A percentile compares a stretch with the other conserved stretches of the same genome.
phyloP scores from a whole-genome alignment of 2,329 filamentous ascomycete species.

The Fusarium domesticum region DNA sequence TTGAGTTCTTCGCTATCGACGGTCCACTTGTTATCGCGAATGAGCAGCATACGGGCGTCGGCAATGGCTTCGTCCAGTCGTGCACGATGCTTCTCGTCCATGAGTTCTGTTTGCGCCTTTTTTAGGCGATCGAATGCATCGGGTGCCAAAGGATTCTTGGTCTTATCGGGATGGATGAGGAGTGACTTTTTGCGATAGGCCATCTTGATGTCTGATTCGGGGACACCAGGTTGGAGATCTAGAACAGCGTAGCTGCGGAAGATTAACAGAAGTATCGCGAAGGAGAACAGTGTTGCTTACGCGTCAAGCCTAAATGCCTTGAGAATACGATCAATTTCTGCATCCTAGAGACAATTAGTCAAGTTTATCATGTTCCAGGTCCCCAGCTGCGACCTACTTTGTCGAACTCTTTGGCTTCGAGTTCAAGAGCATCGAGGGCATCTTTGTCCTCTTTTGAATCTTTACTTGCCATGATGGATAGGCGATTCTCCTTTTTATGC shows the following conservation, averaged over 20 bases:
- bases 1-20: slow-evolving; percentile 84
- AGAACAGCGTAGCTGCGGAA: slow-evolving; percentile 77
- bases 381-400: slow-evolving; percentile 57
- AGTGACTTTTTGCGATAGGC: slow-evolving; percentile 97
- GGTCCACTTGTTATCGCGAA: slow-evolving; percentile 91
- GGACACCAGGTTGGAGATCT: slow-evolving; percentile 90
- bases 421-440: slow-evolving; percentile 75
- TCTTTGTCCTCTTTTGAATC: slow-evolving; percentile 60
- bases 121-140: slow-evolving; percentile 96
- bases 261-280: slow-evolving; percentile 3
- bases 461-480: slow-evolving; percentile 36
- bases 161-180: slow-evolving; percentile 98
- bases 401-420: slow-evolving; percentile 84
- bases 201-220: slow-evolving; percentile 93
- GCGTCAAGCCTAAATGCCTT: slow-evolving; percentile 76
- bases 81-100: slow-evolving; percentile 89
- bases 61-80: slow-evolving; percentile 92
- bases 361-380: slow-evolving; percentile 2
- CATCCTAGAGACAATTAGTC: slow-evolving; percentile 59
- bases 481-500: background rate
- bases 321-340: slow-evolving; percentile 91
- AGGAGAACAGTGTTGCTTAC: slow-evolving; percentile 34
- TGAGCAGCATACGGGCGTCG: slow-evolving; percentile 90
- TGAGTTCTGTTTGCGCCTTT: slow-evolving; percentile 85
- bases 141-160: slow-evolving; percentile 81